Evolutionary conservation across 1,284 basidiomycete species (phyloP), one percentile per base, ranked within the genome.

Genomic region (Trichosporon ovoides): DNA sequence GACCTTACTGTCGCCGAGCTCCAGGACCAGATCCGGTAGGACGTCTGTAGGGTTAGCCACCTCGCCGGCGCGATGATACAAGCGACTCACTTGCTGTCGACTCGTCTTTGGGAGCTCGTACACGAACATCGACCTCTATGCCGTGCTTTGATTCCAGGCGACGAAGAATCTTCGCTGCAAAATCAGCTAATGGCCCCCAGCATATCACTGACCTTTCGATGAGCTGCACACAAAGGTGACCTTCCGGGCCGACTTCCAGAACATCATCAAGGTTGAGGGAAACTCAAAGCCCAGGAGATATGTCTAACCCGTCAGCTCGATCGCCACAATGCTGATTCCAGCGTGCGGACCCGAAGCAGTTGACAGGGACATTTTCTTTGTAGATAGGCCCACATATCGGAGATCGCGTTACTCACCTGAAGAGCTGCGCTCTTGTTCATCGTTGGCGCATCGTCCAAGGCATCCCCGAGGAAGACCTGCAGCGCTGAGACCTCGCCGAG

Each of bases 271-370:
- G 0, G 94, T 97, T 0, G 91, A 92, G 0, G 94, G 94, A 71
- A 98, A 98, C 76, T 98, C 95, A 76, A 93, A 98, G 22, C 93
- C 95, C 34, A 98, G 83, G 10, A 98, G 81, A 88, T 91, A 97
- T 67, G 91, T 92, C 91, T 95, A 70, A 35, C 11, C n/a, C 12
- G 50, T 34, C 38, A 49, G 36, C 19, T n/a, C 50, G 12, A 14
- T 10, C 33, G 31, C 37, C 16, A 38, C 37, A 6, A 38, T 16
- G 9, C 37, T 11, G 46, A 31, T 31, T 4, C 28, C 5, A 31
- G 28, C 9, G 20, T 9, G 19, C 10, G 35, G 20, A 22, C 22
- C 13, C 11, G 33, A 22, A 13, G n/a, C n/a, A n/a, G n/a, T n/a
- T n/a, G n/a, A n/a, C n/a, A n/a, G n/a, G n/a, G n/a, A n/a, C n/a